Base-by-base conservation (phyloP, 1,284 basidiomycete genomes). In the Grifola frondosa region DNA sequence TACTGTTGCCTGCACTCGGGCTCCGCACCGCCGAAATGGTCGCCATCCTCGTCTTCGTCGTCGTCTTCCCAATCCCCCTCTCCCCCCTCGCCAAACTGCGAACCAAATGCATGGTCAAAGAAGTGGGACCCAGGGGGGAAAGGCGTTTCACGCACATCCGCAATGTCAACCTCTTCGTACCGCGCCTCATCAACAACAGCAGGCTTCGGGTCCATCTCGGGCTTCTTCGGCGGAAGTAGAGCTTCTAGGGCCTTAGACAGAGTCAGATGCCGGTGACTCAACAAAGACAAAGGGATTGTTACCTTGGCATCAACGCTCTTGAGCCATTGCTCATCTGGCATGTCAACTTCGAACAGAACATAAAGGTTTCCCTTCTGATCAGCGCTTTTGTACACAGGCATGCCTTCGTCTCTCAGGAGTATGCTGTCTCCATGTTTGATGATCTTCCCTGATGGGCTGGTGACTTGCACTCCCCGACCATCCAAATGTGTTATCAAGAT, bases 401-500 rank as follows among this genome's bases (percentile, higher is more conserved):
- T 93, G 25, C 93, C 93, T 65, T 96, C 91, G 5, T 84, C 84
- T 5, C 80, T 74, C 25, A 96, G 63, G 15, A 85, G 71, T 48
- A 93, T 85, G 19, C 82, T 80, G 48, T 88, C 81, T 12, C 81
- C 80, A 8, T 83, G 76, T 50, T 81, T 78, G 59, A 94, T 78
- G 26, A 93, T 79, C 62, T 88, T 89, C 30, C 87, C 82, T 3
- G 79, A 72, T 8, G 84, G 84, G 49, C 80, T 85, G 2, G 78
- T 69, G 12, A 95, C 78, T 34, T 81, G 81, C 40, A 97, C 75
- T 6, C 92, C 91, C 12, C 91, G 81, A 3, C 92, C 92, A 61
- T 97, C 93, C 20, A 97, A 75, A 63, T 97, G 93, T 11, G 84
- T 88, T 43, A 97, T 69, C 15, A 95, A 68, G 49, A 96, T 84